Base-by-base conservation (phyloP, 1,284 basidiomycete genomes). In the Rugosomyces carneus region DNA sequence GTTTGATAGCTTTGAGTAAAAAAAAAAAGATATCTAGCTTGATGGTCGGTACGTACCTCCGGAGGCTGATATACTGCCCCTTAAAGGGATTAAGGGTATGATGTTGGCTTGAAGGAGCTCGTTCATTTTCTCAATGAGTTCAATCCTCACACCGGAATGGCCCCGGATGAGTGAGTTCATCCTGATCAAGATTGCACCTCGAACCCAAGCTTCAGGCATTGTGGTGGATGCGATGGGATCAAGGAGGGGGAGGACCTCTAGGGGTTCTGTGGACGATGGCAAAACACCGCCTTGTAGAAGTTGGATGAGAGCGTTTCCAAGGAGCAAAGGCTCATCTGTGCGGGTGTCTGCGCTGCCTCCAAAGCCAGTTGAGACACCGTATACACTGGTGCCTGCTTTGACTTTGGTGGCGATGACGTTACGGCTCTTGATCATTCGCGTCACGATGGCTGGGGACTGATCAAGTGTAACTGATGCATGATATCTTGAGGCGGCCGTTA, bases 181-280 rank as follows among this genome's bases (percentile, higher is more conserved):
- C 54, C 91, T 84, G 52, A 94, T 75, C 7, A 91, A 68, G 55
- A 93, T 90, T 1, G 91, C 89, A 11, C 86, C 91, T 41, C 89
- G 81, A n/a, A 91, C 89, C 85, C 90, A 93, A 5, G 88, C 70
- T 52, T 89, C 83, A n/a, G 91, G 91, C 85, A 93, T 90, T 50
- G 75, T 80, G 40, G 78, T 76, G 18, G 78, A 77, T n/a, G 73
- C 65, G n/a, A 82, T 60, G 0, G 84, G 81, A 54, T 85, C 81
- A 16, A 73, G 68, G 26, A 87, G 76, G 13, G 86, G 84, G 9
- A 83, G 69, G 5, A 67, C 70, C 29, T 73, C 64, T 45, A 65
- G 67, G 1, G 64, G 59, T 35, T 64, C 59, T 5, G 69, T 66
- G 10, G 75, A 71, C 1, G 80, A 77, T 9, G 80, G 81, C 10